phyloP scores from a whole-genome alignment of 345 rosid genomes.

The Microcos paniculata region DNA sequence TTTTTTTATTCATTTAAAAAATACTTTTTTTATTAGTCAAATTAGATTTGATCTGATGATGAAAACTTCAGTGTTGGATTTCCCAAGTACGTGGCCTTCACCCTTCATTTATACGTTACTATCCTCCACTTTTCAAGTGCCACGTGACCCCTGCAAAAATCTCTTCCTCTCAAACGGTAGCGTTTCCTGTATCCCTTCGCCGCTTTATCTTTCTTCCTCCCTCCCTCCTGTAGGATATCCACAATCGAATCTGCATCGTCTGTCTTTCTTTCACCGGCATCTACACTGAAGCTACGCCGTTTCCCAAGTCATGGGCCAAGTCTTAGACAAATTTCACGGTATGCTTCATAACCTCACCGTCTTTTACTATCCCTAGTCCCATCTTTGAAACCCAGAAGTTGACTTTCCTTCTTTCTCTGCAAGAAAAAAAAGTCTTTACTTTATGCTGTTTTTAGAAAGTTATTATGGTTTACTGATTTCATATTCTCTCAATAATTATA shows the following conservation, averaged over 20 bases:
- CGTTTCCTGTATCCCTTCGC: not conserved
- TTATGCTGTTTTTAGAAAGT: no score
- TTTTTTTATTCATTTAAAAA: no score
- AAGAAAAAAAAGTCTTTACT: not conserved
- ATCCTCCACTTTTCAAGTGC: not conserved
- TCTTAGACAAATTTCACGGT: slow-evolving; percentile 71
- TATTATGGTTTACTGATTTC: not conserved
- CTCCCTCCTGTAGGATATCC: no score
- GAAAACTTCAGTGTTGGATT: no score
- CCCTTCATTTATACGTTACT: no score
- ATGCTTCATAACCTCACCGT: not conserved
- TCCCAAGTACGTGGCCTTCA: no score
- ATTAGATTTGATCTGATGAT: no score
- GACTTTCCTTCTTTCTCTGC: not conserved
- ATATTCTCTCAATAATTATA: not conserved
- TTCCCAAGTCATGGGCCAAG: slow-evolving; percentile 58
- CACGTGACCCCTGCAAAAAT: not conserved
- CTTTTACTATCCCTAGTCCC: no score
- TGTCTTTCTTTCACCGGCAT: not conserved
- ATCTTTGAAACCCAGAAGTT: not conserved
- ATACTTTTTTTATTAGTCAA: no score
- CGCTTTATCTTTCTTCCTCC: not conserved
- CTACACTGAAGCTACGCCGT: not conserved
- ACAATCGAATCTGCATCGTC: no score
- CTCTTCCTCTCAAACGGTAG: no score